Conservation (phyloP, 495 filamentous ascomycete genomes). For the Pseudoneurospora amorphoporcata region DNA sequence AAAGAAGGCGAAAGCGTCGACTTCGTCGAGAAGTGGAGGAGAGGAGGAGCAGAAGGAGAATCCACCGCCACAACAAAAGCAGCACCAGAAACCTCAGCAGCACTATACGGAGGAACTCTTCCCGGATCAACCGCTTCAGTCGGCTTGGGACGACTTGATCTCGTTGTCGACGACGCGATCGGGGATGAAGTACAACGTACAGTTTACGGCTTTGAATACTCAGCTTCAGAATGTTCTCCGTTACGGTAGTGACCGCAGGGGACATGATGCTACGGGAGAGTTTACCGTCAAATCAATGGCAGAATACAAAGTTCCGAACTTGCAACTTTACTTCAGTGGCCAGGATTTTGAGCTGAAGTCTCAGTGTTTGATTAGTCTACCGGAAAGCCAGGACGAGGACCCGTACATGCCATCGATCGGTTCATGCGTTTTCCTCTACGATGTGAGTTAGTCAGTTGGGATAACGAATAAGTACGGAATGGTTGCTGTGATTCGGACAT, state of each 20-base stretch:
- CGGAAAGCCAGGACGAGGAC: slow-evolving; percentile 7
- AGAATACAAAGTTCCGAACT: slow-evolving; percentile 17
- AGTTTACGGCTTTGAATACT: slow-evolving; percentile 29
- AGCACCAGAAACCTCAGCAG: neutral
- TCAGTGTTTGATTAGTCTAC: slow-evolving; percentile 26
- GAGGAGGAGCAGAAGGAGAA: neutral
- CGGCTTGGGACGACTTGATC: slow-evolving; percentile 34
- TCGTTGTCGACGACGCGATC: slow-evolving; percentile 14
- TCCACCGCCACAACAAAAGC: neutral
- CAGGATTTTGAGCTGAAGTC: slow-evolving; percentile 29
- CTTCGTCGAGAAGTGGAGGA: slow-evolving; percentile 1
- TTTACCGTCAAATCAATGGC: slow-evolving; percentile 11
- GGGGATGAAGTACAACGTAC: slow-evolving; percentile 19
- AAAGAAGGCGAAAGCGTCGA: slow-evolving; percentile 14
- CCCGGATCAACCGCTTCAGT: slow-evolving; percentile 24
- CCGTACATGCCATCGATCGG: slow-evolving; percentile 13
- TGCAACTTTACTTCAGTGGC: slow-evolving; percentile 15
- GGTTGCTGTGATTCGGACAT: slow-evolving; percentile 7
- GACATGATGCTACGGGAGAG: slow-evolving; percentile 9
- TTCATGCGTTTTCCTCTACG: slow-evolving; percentile 34
- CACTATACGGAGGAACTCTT: slow-evolving; percentile 14
- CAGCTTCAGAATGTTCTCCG: slow-evolving; percentile 9
- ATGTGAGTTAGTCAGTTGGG: slow-evolving; percentile 17
- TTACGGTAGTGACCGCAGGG: slow-evolving; percentile 5
- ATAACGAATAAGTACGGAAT: neutral